Percentiles rank a stretch among this genome's conserved stretches.
Evolutionary conservation across 2,329 filamentous ascomycete species (phyloP).

Genomic region (Sporothrix curviconia): DNA sequence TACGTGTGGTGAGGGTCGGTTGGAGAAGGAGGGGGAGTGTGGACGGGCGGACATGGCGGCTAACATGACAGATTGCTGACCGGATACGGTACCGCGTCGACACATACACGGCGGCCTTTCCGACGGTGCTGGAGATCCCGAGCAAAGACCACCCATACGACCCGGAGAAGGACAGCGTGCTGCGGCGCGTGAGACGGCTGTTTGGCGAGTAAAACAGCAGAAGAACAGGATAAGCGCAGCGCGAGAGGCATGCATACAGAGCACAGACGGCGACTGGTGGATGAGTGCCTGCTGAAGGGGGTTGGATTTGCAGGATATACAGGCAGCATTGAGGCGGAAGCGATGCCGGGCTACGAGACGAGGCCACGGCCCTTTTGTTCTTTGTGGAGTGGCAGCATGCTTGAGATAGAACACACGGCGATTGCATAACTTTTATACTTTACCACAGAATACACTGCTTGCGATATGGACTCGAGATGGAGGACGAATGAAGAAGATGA

Average conservation of each 20-base stretch:
- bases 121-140: slow-evolving; percentile 92
- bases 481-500: no score
- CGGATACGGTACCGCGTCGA: slow-evolving; percentile 87
- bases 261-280: not conserved
- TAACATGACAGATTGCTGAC: slow-evolving; percentile 67
- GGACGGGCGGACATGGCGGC: not conserved
- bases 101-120: slow-evolving; percentile 88
- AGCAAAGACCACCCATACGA: slow-evolving; percentile 99
- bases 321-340: not conserved
- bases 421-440: not conserved
- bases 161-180: slow-evolving; percentile 95
- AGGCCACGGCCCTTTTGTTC: no score
- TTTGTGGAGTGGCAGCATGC: not conserved
- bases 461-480: no score
- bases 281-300: not conserved
- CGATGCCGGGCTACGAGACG: no score
- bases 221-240: not conserved
- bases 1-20: no score
- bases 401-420: not conserved
- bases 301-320: not conserved
- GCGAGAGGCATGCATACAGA: not conserved
- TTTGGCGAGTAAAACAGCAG: slow-evolving; percentile 55
- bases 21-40: not conserved
- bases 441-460: not conserved
- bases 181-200: slow-evolving; percentile 69